Percentiles rank a stretch among this genome's conserved stretches.
Conservation (phyloP, 2,329 filamentous ascomycete species). For the Boeremia lycopersici region DNA sequence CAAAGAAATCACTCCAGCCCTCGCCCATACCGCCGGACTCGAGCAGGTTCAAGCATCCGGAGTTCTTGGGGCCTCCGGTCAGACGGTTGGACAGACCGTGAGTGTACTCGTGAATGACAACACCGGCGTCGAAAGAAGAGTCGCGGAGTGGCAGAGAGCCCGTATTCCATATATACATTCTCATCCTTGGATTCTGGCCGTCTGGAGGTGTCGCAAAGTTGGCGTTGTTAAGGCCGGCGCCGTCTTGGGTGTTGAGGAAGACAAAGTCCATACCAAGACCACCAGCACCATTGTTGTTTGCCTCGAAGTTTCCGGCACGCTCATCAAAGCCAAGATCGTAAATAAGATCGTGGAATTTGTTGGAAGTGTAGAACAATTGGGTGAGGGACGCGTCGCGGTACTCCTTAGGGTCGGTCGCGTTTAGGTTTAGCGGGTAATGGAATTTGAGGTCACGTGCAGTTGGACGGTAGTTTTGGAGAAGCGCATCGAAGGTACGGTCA, state of each 20-base stretch:
- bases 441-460: constrained; percentile 53
- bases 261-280: constrained; percentile 60
- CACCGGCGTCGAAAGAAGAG: constrained; percentile 63
- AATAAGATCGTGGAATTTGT: constrained; percentile 65
- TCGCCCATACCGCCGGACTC: constrained; percentile 65
- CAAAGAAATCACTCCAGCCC: constrained; percentile 64
- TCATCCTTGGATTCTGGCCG: constrained; percentile 56
- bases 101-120: constrained; percentile 60
- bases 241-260: constrained; percentile 64
- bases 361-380: constrained; percentile 67
- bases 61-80: constrained; percentile 63
- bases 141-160: no score
- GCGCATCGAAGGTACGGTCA: constrained; percentile 42
- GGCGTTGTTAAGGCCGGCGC: constrained; percentile 60
- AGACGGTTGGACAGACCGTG: constrained; percentile 61
- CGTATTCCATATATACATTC: constrained; percentile 67
- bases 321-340: constrained; percentile 65
- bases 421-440: constrained; percentile 36
- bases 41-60: constrained; percentile 54
- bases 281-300: constrained; percentile 61
- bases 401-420: constrained; percentile 27
- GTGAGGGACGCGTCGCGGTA: constrained; percentile 63
- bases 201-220: constrained; percentile 59
- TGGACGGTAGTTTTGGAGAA: constrained; percentile 60
- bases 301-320: constrained; percentile 64